These are phyloP conservation scores for Pholiota adiposa DNA, from an alignment of 1,284 basidiomycete genomes.

Conservation along the genomic window DNA sequence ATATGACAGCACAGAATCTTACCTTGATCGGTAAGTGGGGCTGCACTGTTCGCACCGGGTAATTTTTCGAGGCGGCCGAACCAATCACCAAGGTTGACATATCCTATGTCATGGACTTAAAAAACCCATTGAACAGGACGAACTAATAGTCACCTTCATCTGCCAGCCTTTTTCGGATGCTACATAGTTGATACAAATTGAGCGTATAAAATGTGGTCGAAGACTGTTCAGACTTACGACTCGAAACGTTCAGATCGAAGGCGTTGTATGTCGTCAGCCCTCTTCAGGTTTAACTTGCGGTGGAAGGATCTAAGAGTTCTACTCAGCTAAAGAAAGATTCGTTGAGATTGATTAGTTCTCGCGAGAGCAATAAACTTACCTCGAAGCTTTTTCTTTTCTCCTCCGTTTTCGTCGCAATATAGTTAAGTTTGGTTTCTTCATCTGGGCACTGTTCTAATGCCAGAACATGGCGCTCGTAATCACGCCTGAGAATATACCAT, in stretches of 20 bases:
- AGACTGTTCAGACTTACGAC: not conserved
- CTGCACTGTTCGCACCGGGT: constrained; percentile 10
- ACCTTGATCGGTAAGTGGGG: constrained; percentile 25
- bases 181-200: not conserved
- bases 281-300: too few relatives aligned
- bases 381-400: not conserved
- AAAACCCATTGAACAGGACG: not conserved
- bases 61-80: not conserved
- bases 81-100: not conserved
- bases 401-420: not conserved
- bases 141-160: constrained; percentile 7
- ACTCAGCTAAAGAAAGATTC: too few relatives aligned
- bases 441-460: not conserved
- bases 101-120: constrained; percentile 8
- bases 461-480: constrained; percentile 6
- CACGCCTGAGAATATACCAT: constrained; percentile 6
- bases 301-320: too few relatives aligned
- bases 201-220: not conserved
- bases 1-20: not conserved
- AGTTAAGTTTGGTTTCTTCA: not conserved
- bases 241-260: constrained; percentile 21
- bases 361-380: not conserved
- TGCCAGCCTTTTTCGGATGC: constrained; percentile 11
- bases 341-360: too few relatives aligned
- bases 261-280: not conserved